These are phyloP conservation scores for Lasiosphaeriaceae sp. DNA, from an alignment of 495 filamentous ascomycete genomes.

Conservation along the genomic window DNA sequence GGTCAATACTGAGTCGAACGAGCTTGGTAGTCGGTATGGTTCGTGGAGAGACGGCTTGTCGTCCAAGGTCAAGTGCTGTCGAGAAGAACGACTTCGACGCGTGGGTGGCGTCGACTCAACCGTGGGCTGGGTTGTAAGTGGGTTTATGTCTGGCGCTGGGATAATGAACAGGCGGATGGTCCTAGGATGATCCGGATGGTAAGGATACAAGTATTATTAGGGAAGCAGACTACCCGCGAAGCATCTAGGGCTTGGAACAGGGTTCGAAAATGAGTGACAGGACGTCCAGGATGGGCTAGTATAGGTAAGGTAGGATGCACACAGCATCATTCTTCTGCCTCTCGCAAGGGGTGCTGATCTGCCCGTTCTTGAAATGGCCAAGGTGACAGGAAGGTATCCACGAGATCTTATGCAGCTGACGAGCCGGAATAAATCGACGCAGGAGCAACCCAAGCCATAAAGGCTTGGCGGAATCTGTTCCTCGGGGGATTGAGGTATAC, in stretches of 20 bases:
- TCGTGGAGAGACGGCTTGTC: no score
- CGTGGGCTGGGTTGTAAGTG: neutral
- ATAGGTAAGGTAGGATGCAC: neutral
- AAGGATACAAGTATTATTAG: neutral
- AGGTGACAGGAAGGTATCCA: slow-evolving; percentile 8
- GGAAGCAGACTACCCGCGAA: neutral
- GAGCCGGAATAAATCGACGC: slow-evolving; percentile 8
- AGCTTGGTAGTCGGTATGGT: no score
- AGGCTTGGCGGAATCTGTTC: slow-evolving; percentile 2
- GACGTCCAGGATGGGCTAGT: neutral
- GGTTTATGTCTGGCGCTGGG: neutral
- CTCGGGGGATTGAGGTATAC: neutral
- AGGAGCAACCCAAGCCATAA: neutral
- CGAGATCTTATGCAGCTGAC: slow-evolving; percentile 19
- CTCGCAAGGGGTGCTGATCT: slow-evolving; percentile 1
- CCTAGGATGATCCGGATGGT: no score
- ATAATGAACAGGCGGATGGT: no score
- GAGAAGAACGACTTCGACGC: no score
- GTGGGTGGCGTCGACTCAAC: no score
- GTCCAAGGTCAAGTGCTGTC: no score
- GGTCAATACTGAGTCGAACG: no score
- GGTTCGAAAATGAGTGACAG: neutral
- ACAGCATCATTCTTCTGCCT: neutral
- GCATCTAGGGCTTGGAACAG: neutral
- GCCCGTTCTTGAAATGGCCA: slow-evolving; percentile 1